These are phyloP conservation scores for Fragosphaeria purpurea DNA, from an alignment of 2,329 filamentous ascomycete species.

Conservation along the genomic window DNA sequence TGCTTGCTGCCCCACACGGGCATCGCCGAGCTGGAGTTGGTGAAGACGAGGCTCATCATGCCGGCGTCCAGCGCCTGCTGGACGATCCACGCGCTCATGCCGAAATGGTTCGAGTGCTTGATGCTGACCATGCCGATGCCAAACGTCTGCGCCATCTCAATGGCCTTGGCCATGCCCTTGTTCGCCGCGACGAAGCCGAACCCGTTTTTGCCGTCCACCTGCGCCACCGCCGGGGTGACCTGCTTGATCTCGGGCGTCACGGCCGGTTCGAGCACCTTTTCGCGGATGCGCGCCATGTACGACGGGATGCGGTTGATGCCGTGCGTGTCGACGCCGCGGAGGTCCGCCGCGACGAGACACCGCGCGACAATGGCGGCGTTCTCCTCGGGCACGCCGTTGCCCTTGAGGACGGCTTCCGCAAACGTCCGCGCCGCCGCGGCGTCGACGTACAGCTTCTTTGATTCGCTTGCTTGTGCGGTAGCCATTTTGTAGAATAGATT, in stretches of 20 bases:
- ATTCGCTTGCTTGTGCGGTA: too few relatives aligned
- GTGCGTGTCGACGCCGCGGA: conserved; percentile 19
- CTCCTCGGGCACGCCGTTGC: conserved; percentile 12
- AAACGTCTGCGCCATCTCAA: conserved; percentile 14
- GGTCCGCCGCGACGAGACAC: conserved; percentile 17
- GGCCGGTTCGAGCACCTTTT: conserved; percentile 13
- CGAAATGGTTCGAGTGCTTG: conserved; percentile 17
- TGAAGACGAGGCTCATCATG: conserved; percentile 20
- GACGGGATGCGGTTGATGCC: conserved; percentile 15
- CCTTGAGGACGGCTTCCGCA: background rate
- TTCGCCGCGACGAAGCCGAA: conserved; percentile 20
- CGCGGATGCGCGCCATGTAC: conserved; percentile 16
- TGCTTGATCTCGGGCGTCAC: conserved; percentile 8
- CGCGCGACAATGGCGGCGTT: conserved; percentile 13
- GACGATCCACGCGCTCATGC: conserved; percentile 19
- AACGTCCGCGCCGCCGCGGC: too few relatives aligned
- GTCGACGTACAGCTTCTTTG: too few relatives aligned
- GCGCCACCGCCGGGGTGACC: conserved; percentile 18
- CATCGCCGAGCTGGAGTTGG: conserved; percentile 22
- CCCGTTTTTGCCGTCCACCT: conserved; percentile 18
- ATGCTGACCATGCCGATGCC: conserved; percentile 17
- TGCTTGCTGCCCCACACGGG: conserved; percentile 22
- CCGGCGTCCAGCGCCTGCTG: conserved; percentile 14
- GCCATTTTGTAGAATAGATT: too few relatives aligned
- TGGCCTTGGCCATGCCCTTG: conserved; percentile 14